Evolutionary conservation across 2,329 filamentous ascomycete species (phyloP), one percentile per base, ranked within the genome.

Genomic region (Amphichorda felina): DNA sequence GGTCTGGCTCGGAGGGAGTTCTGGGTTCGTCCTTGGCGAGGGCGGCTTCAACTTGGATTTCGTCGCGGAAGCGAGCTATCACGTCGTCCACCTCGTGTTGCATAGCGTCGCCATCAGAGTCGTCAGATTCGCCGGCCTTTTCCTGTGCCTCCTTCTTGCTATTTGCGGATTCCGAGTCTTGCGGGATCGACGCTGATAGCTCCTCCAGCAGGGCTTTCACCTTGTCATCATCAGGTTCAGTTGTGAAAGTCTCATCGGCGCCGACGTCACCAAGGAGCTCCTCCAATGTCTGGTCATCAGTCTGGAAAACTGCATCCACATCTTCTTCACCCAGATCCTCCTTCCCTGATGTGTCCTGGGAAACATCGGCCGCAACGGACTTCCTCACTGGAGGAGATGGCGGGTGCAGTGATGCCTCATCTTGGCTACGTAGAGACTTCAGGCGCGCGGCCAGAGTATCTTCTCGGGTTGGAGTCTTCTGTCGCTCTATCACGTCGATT

Each of bases 41-140:
- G 17, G 45, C 24, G 18, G 43, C 42, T 18, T 59, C 54, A 2
- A 64, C 46, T 26, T 61, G 57, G 10, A 55, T 51, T 42, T 71
- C 68, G 36, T 72, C 68, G 10, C 60, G 48, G 33, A 65, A 60
- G 19, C 56, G 56, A 3, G 61, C 56, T 11, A 75, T 56, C 8
- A 70, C 51, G 13, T 60, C 50, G 27, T 66, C 55, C 4, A 64
- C 55, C 34, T 68, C 57, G 4, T 50, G 51, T 4, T 49, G 50
- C 65, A 71, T 72, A 2, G 45, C 45, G 24, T 72, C 67, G 1
- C 62, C 62, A n/a, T 73, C 68, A 0, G 70, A 73, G 43, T 71
- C 56, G 34, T 63, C 57, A 1, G 53, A 54, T 1, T 53, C 50
- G 2, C 43, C 44, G 43, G 3, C 31, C 36, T 4, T 35, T 32